These are phyloP conservation scores for Aureobasidium namibiae DNA, from an alignment of 2,329 filamentous ascomycete genomes.

Conservation along the genomic window DNA sequence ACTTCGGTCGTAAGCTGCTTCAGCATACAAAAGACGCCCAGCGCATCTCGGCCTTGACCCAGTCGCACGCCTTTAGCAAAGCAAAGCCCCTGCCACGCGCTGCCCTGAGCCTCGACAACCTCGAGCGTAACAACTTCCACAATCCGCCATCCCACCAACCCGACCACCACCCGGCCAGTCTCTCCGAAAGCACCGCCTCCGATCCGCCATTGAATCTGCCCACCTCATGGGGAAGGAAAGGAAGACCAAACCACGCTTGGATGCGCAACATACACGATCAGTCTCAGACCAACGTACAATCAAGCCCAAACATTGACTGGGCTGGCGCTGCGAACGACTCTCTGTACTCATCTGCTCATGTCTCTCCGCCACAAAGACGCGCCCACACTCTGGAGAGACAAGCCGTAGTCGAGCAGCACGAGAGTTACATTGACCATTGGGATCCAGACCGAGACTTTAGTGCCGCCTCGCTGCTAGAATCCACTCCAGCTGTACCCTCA, in stretches of 20 bases:
- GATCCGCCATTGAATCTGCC: slow-evolving; percentile 39
- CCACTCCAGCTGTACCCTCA: slow-evolving; percentile 36
- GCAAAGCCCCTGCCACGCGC: slow-evolving; percentile 32
- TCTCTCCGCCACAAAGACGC: slow-evolving; percentile 32
- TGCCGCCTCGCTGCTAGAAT: slow-evolving; percentile 37
- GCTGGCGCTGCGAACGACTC: slow-evolving; percentile 28
- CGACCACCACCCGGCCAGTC: slow-evolving; percentile 13
- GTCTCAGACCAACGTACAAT: slow-evolving; percentile 17
- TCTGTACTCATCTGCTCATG: slow-evolving; percentile 31
- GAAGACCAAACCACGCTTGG: slow-evolving; percentile 34
- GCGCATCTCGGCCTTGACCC: slow-evolving; percentile 22
- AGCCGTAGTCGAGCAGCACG: slow-evolving; percentile 17
- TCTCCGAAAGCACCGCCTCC: slow-evolving; percentile 28
- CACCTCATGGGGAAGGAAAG: slow-evolving; percentile 40
- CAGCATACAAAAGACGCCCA: slow-evolving; percentile 35
- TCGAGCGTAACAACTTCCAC: slow-evolving; percentile 26
- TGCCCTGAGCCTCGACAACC: slow-evolving; percentile 35
- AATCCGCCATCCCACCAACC: not conserved
- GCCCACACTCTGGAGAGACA: slow-evolving; percentile 16
- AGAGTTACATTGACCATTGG: slow-evolving; percentile 18
- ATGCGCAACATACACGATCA: slow-evolving; percentile 27
- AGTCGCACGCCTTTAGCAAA: slow-evolving; percentile 33
- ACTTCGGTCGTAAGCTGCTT: slow-evolving; percentile 38
- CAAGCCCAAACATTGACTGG: slow-evolving; percentile 20
- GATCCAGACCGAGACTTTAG: slow-evolving; percentile 37